Evolutionary conservation across 2,329 filamentous ascomycete species (phyloP), one percentile per base, ranked within the genome.

Genomic region (Davidsoniella virescens): DNA sequence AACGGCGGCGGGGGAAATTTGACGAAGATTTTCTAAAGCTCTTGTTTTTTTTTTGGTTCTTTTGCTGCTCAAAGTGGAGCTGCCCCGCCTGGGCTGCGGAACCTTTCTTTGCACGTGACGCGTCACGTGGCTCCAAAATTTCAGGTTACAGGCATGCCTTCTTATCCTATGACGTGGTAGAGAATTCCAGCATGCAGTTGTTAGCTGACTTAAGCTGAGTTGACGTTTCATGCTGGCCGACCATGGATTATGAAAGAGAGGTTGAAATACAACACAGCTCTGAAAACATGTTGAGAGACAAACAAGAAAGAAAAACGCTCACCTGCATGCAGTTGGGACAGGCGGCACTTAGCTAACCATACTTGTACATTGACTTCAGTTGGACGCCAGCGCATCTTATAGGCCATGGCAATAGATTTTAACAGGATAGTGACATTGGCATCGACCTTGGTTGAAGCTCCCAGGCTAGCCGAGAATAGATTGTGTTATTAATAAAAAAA

Each of bases 1-100:
- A 50, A 40, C 43, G 12, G 26, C 7, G 26, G 26, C 26, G 26
- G 26, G 26, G 26, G 26, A 33, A 33, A 33, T 33, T 33, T 58
- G 55, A 57, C 39, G 26, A 51, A 51, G 42, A 54, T 60, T 61
- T 60, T 62, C 63, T 61, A 57, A 59, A 59, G 50, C 54, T 53
- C 56, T 55, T 33, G 6, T 33, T 9, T 33, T 33, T 29, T 29
- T 33, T 33, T 33, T 57, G 57, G 57, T 59, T 56, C 55, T 55
- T 56, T 47, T 14, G 47, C 47, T 9, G 17, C 33, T 5, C 39
- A 41, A 43, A 44, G 47, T 44, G 47, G 47, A 41, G 40, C 40
- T 43, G 47, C 47, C 47, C 47, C 47, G 40, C 47, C 40, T 18
- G 5, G 20, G 18, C 4, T 23, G 40, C n/a, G 25, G 2, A 4